Base-by-base conservation (phyloP, 2,329 filamentous ascomycete genomes). In the Pseudocercospora pini-densiflorae region DNA sequence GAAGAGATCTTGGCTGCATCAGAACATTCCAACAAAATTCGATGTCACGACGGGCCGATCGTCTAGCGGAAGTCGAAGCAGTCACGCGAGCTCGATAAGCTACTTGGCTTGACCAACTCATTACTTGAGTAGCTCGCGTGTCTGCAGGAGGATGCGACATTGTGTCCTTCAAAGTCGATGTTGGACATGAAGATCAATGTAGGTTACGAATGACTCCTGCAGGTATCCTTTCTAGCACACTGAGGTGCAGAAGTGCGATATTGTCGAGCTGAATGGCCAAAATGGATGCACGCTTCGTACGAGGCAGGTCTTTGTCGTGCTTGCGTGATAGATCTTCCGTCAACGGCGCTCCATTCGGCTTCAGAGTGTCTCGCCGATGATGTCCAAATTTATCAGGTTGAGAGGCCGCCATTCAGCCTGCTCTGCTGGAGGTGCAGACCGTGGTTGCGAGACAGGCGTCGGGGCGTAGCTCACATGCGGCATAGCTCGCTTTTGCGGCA, bases 401-500 rank as follows among this genome's bases (percentile, higher is more conserved):
- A 49, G 45, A 49, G n/a, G 45, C 45, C 45, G 45, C 45, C 45
- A 23, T 49, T 49, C 45, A 49, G 21, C 21, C 45, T 23, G 21
- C 45, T 49, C 21, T 24, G 21, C 24, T 21, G 21, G 49, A 24
- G 14, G 14, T 24, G 49, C 49, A 53, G 21, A 53, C 19, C 6
- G 45, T 23, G 45, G 16, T 49, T 19, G 23, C 23, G 49, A 54
- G 49, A 31, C 49, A 55, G 23, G 51, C 51, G 24, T 27, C 51
- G 51, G 51, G 51, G 51, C 27, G 51, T 55, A 33, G 23, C 12
- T 33, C 27, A 19, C 8, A 55, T 55, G 7, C 16, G 51, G 27
- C 51, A 55, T 55, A 55, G 51, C 49, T 54, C 23, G 45, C 45
- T 49, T 49, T n/a, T n/a, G 21, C 45, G 45, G 45, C 45, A 49